Percentiles rank a stretch among this genome's conserved stretches.
These are phyloP conservation scores for Cladosporium sp. DNA, from an alignment of 2,329 filamentous ascomycete species.

Conservation along the genomic window DNA sequence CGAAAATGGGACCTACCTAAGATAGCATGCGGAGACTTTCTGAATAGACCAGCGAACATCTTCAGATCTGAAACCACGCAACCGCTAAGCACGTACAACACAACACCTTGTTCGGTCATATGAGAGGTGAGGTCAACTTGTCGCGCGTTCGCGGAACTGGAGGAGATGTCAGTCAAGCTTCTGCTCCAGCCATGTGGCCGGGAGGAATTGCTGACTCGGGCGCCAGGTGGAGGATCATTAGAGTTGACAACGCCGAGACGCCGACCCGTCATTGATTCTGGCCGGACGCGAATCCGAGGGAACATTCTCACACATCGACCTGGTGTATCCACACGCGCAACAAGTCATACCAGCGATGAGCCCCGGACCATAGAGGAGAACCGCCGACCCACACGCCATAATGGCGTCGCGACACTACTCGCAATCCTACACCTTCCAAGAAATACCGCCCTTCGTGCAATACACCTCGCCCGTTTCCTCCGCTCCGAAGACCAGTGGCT, in stretches of 20 bases:
- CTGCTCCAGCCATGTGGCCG: no score
- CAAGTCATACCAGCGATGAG: background rate
- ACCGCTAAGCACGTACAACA: no score
- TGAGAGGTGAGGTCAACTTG: no score
- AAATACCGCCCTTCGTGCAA: slow-evolving; percentile 23
- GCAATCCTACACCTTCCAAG: background rate
- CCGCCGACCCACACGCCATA: background rate
- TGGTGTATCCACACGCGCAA: background rate
- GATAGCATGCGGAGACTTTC: no score
- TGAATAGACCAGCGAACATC: no score
- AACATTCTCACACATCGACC: background rate
- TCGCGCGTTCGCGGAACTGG: no score
- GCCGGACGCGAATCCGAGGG: background rate
- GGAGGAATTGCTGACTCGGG: no score
- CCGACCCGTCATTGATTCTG: background rate
- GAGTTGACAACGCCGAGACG: background rate
- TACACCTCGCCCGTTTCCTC: slow-evolving; percentile 23
- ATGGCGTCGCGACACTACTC: background rate
- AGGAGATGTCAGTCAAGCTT: no score
- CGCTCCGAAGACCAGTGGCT: slow-evolving; percentile 11
- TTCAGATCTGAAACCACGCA: no score
- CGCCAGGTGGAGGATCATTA: background rate
- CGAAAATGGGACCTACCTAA: no score
- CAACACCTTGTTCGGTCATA: no score
- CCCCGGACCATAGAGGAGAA: background rate